These are phyloP conservation scores for Viola odorata DNA, from an alignment of 345 rosid species.

Conservation along the genomic window DNA sequence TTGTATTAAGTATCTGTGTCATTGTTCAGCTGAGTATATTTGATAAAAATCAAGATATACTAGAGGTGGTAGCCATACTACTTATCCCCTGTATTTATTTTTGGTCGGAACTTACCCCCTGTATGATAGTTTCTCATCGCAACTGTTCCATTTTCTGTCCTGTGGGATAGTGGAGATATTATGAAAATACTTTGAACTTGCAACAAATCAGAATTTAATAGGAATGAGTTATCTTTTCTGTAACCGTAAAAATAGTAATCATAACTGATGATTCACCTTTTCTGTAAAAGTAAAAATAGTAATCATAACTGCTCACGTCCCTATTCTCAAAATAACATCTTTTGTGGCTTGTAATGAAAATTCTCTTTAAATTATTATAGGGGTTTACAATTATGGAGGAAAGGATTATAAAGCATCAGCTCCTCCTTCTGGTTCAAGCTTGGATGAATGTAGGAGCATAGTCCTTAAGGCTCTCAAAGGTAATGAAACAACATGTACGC, in stretches of 20 bases:
- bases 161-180: background rate
- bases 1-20: too few relatives aligned
- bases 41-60: too few relatives aligned
- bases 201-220: too few relatives aligned
- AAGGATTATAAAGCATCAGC: slow-evolving; percentile 45
- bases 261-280: background rate
- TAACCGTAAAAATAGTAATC: background rate
- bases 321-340: too few relatives aligned
- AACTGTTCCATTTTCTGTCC: background rate
- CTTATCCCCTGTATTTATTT: background rate
- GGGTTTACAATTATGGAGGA: slow-evolving; percentile 77
- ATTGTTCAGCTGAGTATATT: too few relatives aligned
- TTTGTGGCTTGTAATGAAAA: background rate
- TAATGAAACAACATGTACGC: slow-evolving; percentile 70
- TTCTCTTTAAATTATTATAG: slow-evolving; percentile 28
- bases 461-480: slow-evolving; percentile 74
- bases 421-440: slow-evolving; percentile 57
- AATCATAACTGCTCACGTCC: background rate
- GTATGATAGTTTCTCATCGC: background rate
- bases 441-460: slow-evolving; percentile 65
- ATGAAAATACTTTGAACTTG: too few relatives aligned
- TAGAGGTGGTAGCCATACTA: background rate
- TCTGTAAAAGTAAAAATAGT: background rate
- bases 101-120: background rate
- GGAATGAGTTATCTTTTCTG: too few relatives aligned